Base-by-base conservation (phyloP, 2,329 filamentous ascomycete species). In the Akanthomyces uredinophilus region DNA sequence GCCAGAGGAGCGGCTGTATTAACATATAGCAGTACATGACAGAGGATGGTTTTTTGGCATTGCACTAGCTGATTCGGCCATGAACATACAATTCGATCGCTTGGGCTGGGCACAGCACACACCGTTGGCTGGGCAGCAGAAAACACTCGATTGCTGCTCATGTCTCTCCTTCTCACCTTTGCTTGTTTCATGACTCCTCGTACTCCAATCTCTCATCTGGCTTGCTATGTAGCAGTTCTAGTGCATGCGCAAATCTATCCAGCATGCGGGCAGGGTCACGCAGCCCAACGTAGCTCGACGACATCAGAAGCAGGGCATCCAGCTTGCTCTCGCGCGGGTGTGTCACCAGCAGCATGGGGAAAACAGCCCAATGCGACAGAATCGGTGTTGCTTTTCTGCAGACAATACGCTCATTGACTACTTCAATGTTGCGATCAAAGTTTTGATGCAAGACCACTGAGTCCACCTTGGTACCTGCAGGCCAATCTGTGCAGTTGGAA, bases 361-460 rank as follows among this genome's bases (percentile, higher is more conserved):
- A 58, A 14, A 58, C 55, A 16, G 55, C 44, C 55, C 55, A 58
- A 20, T 8, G 20, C 44, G 55, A 58, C n/a, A 58, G 11, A 16
- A 50, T 29, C 20, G 55, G 55, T 32, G 13, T 41, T n/a, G 37
- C 44, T 20, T 58, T 58, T 27, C 18, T 37, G 20, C 55, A 58
- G 5, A 50, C 6, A 13, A 50, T 37, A 3, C 32, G 32, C 2
- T 41, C 55, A 18, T 10, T 20, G 22, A 27, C 20, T 32, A 58
- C 29, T 10, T 41, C 8, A 8, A 58, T 50, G 14, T 49, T 6
- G 32, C 44, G 55, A 16, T 58, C 55, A n/a, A 41, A 58, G 16
- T 58, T 58, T 41, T 58, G 55, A n/a, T 58, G 55, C 55, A 58
- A 22, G 18, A 58, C 55, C 13, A 58, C 55, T 8, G 55, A 59